Percentiles rank a stretch among this genome's conserved stretches.
Evolutionary conservation across 441 rosid species (phyloP).

Genomic region (Populus tomentosa): DNA sequence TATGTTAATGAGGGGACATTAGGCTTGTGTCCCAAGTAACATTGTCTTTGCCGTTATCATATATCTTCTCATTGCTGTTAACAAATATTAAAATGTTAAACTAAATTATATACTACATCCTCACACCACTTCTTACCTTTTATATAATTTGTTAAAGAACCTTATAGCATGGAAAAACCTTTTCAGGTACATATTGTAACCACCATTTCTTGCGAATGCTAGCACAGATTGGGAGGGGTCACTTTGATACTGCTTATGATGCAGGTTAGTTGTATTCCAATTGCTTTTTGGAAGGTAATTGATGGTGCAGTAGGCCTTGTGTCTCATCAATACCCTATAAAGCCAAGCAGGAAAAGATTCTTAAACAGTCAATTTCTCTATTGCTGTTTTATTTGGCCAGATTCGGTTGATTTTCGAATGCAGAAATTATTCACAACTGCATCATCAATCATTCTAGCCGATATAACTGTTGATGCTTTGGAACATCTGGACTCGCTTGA

Average conservation of each 20-base stretch:
- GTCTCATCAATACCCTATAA: not conserved
- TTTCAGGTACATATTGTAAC: slow-evolving; percentile 67
- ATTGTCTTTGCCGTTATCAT: not conserved
- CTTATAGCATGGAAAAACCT: not conserved
- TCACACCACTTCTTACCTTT: not conserved
- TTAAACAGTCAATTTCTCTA: not conserved
- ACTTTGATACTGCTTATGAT: slow-evolving; percentile 58
- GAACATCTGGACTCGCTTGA: slow-evolving; percentile 58
- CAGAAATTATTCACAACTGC: slow-evolving; percentile 54
- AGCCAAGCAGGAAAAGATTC: not conserved
- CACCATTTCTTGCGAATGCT: slow-evolving; percentile 86
- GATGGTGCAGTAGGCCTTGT: not conserved
- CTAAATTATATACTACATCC: not conserved
- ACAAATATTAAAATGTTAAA: not conserved
- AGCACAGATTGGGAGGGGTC: slow-evolving; percentile 74
- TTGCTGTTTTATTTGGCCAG: slow-evolving; percentile 36
- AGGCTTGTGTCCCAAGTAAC: not conserved
- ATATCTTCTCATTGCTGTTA: not conserved
- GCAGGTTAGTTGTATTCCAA: slow-evolving; percentile 38
- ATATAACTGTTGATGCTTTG: slow-evolving; percentile 43
- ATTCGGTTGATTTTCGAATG: slow-evolving; percentile 48
- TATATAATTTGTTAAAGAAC: not conserved
- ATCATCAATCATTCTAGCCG: slow-evolving; percentile 59
- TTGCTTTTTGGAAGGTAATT: not conserved
- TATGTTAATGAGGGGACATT: not conserved